phyloP scores from a whole-genome alignment of 140 eudicot species.

The Anethum foeniculum region DNA sequence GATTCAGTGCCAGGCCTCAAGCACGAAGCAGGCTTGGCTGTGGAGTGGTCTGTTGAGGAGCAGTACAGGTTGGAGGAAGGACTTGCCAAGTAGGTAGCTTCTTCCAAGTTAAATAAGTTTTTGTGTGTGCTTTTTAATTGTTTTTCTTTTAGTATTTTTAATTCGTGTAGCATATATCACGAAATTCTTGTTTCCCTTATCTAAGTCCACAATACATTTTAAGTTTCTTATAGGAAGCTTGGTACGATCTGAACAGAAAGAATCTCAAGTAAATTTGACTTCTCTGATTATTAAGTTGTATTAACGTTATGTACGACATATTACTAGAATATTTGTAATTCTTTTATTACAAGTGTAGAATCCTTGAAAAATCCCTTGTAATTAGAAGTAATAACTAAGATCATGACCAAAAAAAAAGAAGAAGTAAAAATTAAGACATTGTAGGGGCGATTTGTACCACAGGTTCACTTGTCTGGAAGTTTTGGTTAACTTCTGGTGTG shows the following conservation, averaged over 20 bases:
- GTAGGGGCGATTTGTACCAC: not conserved
- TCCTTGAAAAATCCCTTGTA: not conserved
- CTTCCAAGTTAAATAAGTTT: conserved; percentile 14
- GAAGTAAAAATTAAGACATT: not conserved
- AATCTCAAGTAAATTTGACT: not conserved
- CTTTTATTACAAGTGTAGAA: not conserved
- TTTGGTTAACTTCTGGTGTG: not conserved
- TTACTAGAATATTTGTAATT: not conserved
- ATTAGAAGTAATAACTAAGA: not conserved
- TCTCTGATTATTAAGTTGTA: not conserved
- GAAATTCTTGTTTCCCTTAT: not conserved
- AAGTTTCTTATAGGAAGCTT: not conserved
- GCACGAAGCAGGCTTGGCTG: conserved; percentile 76
- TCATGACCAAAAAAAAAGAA: too few relatives aligned
- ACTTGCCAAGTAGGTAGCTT: conserved; percentile 59
- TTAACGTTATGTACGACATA: not conserved
- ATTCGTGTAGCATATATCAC: not conserved
- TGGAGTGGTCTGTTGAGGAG: conserved; percentile 81
- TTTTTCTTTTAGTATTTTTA: not conserved
- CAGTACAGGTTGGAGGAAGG: conserved; percentile 84
- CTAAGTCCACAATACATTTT: not conserved
- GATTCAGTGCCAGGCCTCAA: conserved; percentile 60
- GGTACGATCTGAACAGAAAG: not conserved
- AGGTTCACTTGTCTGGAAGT: not conserved
- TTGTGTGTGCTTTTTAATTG: not conserved